A percentile compares a stretch with the other conserved stretches of the same genome.
These are phyloP conservation scores for Xylaria nigripes DNA, from an alignment of 495 filamentous ascomycete genomes.

Conservation along the genomic window DNA sequence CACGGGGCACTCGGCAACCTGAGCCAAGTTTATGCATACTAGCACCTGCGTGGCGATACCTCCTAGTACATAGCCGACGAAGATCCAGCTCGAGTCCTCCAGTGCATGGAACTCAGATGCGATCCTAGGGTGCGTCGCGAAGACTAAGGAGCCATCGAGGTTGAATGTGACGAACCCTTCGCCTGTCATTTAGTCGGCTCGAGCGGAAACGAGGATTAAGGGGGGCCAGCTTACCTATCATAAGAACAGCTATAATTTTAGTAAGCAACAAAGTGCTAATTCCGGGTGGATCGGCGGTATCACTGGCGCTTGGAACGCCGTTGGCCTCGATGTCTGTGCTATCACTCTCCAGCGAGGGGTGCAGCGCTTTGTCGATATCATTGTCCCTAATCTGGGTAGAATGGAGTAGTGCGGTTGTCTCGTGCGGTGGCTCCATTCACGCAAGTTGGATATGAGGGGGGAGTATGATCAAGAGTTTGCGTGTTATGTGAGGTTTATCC, in stretches of 20 bases:
- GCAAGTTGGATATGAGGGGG: not conserved
- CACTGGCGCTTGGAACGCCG: not conserved
- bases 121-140: constrained; percentile 54
- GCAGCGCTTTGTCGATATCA: not conserved
- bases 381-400: not conserved
- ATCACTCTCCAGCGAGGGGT: no score
- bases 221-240: constrained; percentile 4
- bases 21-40: constrained; percentile 24
- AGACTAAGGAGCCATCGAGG: constrained; percentile 52
- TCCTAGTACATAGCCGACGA: constrained; percentile 55
- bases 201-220: not conserved
- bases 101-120: constrained; percentile 59
- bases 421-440: not conserved
- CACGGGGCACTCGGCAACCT: not conserved
- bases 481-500: no score
- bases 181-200: not conserved
- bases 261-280: constrained; percentile 3
- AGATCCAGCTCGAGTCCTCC: constrained; percentile 56
- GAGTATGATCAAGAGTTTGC: no score
- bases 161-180: constrained; percentile 58
- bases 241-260: constrained; percentile 6
- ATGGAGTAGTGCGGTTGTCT: constrained; percentile 7
- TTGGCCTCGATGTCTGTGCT: constrained; percentile 1
- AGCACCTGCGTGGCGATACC: constrained; percentile 53
- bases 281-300: not conserved